Evolutionary conservation across 805 yeast genomes (phyloP), one percentile per base, ranked within the genome.

Genomic region (Blastobotrys americana): DNA sequence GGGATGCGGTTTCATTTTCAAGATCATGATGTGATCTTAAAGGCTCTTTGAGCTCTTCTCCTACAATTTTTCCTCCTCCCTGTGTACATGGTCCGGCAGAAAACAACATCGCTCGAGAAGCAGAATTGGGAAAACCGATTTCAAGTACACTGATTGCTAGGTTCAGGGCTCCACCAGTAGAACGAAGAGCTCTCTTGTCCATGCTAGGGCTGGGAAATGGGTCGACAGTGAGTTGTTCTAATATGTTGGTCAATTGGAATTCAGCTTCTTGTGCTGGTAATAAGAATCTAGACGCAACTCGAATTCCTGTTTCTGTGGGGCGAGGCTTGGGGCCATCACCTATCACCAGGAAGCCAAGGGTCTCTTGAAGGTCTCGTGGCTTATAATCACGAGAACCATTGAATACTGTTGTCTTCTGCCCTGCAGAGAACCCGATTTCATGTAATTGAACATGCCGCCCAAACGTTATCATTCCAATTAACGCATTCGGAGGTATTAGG

Each of bases 1-100:
- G 95, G 59, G 82, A 82, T 43, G 95, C 94, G 37, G 75, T 66
- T 53, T 87, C 95, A 55, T 85, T 82, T 61, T 88, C 95, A 53
- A 88, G 83, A 63, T 88, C 96, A 53, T 82, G 83, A 66, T 88
- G 97, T 4, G 96, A 89, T 72, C 97, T 78, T 54, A 89, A 80
- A 39, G 96, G 95, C 64, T 88, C 96, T 59, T 83, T 84, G 60
- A 88, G 72, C 61, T 84, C 86, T 15, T 80, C 77, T 23, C 84
- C 83, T 27, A 89, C 97, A 56, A 88, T 84, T 60, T 80, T 67
- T 55, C 97, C 97, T 8, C 96, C 96, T 38, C 80, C 81, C 55
- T 80, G 74, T 36, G 96, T 89, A 64, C 94, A 78, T 34, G 95
- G 93, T 49, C 96, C 97, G 46, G 88, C 88, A 37, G 93, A 76